phyloP scores from a whole-genome alignment of 2,329 filamentous ascomycete species.

The Plenodomus biglobosus region DNA sequence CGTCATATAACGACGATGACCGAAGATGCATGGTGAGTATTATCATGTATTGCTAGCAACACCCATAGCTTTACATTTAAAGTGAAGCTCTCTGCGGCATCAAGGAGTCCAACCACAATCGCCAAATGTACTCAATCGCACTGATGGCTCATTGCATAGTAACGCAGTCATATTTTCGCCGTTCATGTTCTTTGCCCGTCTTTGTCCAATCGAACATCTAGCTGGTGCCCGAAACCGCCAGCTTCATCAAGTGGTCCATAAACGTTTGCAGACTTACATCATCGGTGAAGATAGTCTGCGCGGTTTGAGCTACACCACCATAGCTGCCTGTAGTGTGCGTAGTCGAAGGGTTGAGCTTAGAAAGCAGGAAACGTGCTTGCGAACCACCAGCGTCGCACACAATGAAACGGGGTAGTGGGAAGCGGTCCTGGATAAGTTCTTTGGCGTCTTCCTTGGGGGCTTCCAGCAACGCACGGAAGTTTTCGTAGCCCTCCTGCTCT shows the following conservation, averaged over 20 bases:
- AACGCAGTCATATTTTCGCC: not conserved
- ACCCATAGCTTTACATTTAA: not conserved
- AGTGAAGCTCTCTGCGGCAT: not conserved
- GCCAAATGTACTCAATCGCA: not conserved
- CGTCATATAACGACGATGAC: too few species aligned
- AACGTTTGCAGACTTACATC: slow-evolving; percentile 98
- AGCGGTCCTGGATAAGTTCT: slow-evolving; percentile 96
- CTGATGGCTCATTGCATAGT: not conserved
- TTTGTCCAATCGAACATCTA: slow-evolving; percentile 6
- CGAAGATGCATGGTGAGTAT: not conserved
- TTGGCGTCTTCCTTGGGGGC: slow-evolving; percentile 95
- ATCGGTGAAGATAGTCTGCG: slow-evolving; percentile 98
- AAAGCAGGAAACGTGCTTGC: slow-evolving; percentile 93
- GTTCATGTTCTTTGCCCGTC: not conserved
- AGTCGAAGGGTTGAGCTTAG: slow-evolving; percentile 95
- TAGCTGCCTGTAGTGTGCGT: slow-evolving; percentile 94
- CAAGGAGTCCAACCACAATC: not conserved
- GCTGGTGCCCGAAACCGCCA: slow-evolving; percentile 43
- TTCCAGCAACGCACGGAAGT: slow-evolving; percentile 84
- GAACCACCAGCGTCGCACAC: slow-evolving; percentile 98
- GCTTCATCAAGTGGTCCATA: slow-evolving; percentile 99
- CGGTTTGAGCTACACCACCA: slow-evolving; percentile 83
- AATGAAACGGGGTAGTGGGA: slow-evolving; percentile 97
- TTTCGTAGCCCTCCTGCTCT: slow-evolving; percentile 97
- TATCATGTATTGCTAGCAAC: not conserved